Conservation (phyloP, 805 yeast species). For the Candida anglica region DNA sequence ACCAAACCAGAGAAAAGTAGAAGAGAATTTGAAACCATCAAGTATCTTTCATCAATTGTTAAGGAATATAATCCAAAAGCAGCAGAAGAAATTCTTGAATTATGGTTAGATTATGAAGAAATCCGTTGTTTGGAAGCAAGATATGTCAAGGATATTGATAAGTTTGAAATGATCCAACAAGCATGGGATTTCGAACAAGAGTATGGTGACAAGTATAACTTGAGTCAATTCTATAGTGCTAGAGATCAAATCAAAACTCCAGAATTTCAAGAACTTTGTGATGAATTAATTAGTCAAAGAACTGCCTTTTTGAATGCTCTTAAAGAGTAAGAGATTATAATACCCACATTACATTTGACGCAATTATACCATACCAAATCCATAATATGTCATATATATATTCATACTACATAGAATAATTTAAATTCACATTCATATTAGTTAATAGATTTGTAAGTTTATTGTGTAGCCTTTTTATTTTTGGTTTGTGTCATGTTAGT, state of each 20-base stretch:
- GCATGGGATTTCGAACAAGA: slow-evolving; percentile 80
- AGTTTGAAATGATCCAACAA: slow-evolving; percentile 79
- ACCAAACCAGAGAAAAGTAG: slow-evolving; percentile 78
- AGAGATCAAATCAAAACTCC: slow-evolving; percentile 59
- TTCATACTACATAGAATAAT: too few species aligned
- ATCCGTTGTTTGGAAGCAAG: slow-evolving; percentile 77
- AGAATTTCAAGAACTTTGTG: slow-evolving; percentile 69
- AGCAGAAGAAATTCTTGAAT: slow-evolving; percentile 59
- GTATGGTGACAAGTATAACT: slow-evolving; percentile 51
- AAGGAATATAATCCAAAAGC: slow-evolving; percentile 60
- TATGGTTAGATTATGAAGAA: slow-evolving; percentile 89
- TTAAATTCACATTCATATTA: too few species aligned
- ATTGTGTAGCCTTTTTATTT: too few species aligned
- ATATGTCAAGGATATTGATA: slow-evolving; percentile 91
- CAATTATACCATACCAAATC: too few species aligned
- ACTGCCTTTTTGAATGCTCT: slow-evolving; percentile 5
- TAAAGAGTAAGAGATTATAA: too few species aligned
- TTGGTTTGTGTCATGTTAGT: too few species aligned
- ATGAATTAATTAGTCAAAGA: slow-evolving; percentile 33
- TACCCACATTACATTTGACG: too few species aligned
- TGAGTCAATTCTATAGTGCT: slow-evolving; percentile 69
- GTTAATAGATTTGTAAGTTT: too few species aligned
- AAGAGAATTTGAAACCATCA: slow-evolving; percentile 71
- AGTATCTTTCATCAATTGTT: slow-evolving; percentile 58
- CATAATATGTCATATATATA: too few species aligned